phyloP scores from a whole-genome alignment of 2,329 filamentous ascomycete genomes.

The Colletotrichum camelliae region DNA sequence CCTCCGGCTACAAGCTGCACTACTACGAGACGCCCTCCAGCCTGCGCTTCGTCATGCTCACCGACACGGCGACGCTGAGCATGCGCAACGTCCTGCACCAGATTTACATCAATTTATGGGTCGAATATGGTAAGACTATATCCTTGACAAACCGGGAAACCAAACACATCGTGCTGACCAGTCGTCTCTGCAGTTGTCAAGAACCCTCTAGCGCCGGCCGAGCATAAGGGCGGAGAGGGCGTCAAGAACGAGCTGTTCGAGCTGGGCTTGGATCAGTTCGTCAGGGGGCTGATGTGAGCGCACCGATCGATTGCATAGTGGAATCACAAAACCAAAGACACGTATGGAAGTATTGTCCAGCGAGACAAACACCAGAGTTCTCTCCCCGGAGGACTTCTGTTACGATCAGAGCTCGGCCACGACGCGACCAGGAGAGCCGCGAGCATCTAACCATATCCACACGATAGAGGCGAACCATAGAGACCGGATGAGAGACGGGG shows the following conservation, averaged over 20 bases:
- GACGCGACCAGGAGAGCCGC: not conserved
- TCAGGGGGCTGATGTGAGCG: constrained; percentile 66
- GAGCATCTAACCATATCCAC: not conserved
- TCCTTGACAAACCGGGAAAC: too few species aligned
- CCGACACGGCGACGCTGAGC: constrained; percentile 85
- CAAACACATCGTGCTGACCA: constrained; percentile 22
- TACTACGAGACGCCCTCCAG: constrained; percentile 98
- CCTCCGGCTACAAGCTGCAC: constrained; percentile 95
- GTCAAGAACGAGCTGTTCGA: constrained; percentile 76
- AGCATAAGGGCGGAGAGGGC: constrained; percentile 72
- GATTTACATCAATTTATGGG: constrained; percentile 98
- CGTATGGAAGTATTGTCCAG: not conserved
- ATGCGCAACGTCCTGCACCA: constrained; percentile 96
- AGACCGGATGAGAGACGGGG: not conserved
- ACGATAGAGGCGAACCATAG: not conserved
- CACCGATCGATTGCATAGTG: not conserved
- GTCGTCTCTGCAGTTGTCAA: constrained; percentile 62
- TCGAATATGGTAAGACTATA: constrained; percentile 79
- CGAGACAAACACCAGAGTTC: not conserved
- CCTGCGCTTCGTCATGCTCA: constrained; percentile 96
- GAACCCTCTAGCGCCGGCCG: constrained; percentile 71
- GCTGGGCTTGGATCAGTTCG: constrained; percentile 77
- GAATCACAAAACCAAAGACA: not conserved
- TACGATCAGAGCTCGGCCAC: not conserved
- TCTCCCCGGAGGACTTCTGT: not conserved